Evolutionary conservation across 495 filamentous ascomycete species (phyloP).

Genomic region (Hyaloscypha hepaticicola): DNA sequence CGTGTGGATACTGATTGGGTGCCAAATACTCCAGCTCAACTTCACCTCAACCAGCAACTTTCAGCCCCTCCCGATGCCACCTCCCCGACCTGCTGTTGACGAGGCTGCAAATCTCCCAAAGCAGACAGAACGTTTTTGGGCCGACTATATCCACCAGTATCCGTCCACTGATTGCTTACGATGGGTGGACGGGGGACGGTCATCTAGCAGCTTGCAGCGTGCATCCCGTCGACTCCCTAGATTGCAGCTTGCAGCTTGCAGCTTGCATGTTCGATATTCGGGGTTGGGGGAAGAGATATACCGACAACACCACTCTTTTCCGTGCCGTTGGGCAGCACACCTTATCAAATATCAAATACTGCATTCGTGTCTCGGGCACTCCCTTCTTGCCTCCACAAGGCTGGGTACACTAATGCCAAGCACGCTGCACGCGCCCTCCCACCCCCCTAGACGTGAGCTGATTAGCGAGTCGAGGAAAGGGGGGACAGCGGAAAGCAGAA

Average conservation of each 20-base stretch:
- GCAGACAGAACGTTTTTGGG: conserved; percentile 1
- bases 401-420: background rate
- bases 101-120: background rate
- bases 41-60: background rate
- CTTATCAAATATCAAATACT: conserved; percentile 9
- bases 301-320: background rate
- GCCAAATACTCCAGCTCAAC: background rate
- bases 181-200: conserved; percentile 8
- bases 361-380: conserved; percentile 1
- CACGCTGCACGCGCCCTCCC: background rate
- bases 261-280: background rate
- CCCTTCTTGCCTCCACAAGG: background rate
- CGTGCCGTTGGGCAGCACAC: background rate
- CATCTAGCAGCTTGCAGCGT: conserved; percentile 12
- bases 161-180: conserved; percentile 18
- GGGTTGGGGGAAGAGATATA: background rate
- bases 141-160: conserved; percentile 30
- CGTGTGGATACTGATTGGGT: conserved; percentile 17
- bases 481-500: background rate
- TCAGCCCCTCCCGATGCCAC: conserved; percentile 1
- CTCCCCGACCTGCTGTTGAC: background rate
- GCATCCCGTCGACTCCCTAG: background rate
- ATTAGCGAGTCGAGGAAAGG: conserved; percentile 6
- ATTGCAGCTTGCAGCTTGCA: too few relatives aligned
- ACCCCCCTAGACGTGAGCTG: background rate